Conservation (phyloP, 495 filamentous ascomycete genomes). For the Podospora pseudopauciseta region DNA sequence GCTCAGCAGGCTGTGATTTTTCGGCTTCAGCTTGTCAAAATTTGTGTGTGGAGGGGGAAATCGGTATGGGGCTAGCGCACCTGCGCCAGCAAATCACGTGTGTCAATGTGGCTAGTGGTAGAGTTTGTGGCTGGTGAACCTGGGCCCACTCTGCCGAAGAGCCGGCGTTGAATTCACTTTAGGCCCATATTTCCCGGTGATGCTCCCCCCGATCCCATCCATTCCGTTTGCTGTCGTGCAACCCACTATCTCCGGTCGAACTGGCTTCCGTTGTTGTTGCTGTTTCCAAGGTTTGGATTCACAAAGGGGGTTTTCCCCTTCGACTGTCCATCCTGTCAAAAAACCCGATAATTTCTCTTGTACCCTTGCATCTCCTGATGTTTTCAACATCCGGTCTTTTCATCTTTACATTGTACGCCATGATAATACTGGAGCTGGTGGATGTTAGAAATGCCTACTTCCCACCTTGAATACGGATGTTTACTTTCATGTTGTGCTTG, state of each 20-base stretch:
- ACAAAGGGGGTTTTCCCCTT: neutral
- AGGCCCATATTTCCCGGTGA: neutral
- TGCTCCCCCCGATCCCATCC: neutral
- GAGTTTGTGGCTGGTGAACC: conserved; percentile 15
- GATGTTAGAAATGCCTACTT: neutral
- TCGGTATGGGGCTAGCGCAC: conserved; percentile 32
- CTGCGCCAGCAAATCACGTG: conserved; percentile 26
- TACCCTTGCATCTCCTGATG: neutral
- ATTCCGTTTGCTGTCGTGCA: neutral
- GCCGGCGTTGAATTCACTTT: neutral
- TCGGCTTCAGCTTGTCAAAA: conserved; percentile 25
- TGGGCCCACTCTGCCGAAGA: neutral
- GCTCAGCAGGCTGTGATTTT: conserved; percentile 31
- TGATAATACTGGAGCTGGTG: neutral
- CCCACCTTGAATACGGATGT: neutral
- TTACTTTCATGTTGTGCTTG: neutral
- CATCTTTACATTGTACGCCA: neutral
- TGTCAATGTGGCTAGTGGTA: conserved; percentile 12
- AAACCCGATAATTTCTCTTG: neutral
- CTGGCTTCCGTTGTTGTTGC: no score
- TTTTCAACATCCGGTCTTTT: neutral
- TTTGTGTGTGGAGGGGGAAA: conserved; percentile 39
- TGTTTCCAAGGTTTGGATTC: neutral
- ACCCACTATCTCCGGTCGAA: neutral
- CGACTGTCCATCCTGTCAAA: no score